phyloP scores from a whole-genome alignment of 805 yeast species.

The Kazachstania kunashirensis region DNA sequence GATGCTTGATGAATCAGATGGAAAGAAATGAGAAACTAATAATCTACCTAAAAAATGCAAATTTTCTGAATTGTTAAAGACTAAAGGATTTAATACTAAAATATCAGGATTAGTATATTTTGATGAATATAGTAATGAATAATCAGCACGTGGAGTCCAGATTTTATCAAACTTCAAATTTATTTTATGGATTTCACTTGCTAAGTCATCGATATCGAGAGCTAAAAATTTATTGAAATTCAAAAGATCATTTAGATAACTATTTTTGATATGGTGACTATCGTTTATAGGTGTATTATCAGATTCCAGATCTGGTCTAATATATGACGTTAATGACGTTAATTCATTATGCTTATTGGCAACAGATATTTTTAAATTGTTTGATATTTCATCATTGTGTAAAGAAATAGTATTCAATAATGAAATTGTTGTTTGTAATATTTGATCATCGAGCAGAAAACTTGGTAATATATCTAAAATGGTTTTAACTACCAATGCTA shows the following conservation, averaged over 20 bases:
- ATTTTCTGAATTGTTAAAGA: slow-evolving; percentile 56
- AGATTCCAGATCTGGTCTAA: slow-evolving; percentile 6
- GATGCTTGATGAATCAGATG: slow-evolving; percentile 7
- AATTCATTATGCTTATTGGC: slow-evolving; percentile 41
- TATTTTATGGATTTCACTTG: slow-evolving; percentile 55
- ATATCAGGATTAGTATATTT: slow-evolving; percentile 22
- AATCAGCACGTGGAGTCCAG: slow-evolving; percentile 79
- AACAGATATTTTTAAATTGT: slow-evolving; percentile 43
- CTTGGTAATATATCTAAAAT: slow-evolving; percentile 56
- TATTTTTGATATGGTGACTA: not conserved
- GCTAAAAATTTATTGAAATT: slow-evolving; percentile 43
- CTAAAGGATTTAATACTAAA: slow-evolving; percentile 56
- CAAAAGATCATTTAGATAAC: slow-evolving; percentile 14
- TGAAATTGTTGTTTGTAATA: slow-evolving; percentile 48
- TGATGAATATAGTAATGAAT: slow-evolving; percentile 56
- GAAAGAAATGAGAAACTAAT: slow-evolving; percentile 57
- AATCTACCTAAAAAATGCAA: slow-evolving; percentile 73
- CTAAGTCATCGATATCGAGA: slow-evolving; percentile 43
- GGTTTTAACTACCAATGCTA: slow-evolving; percentile 44
- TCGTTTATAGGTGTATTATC: slow-evolving; percentile 1
- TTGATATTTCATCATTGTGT: slow-evolving; percentile 42
- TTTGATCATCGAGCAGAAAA: slow-evolving; percentile 52
- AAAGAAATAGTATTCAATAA: slow-evolving; percentile 40
- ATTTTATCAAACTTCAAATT: slow-evolving; percentile 51
- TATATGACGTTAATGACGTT: slow-evolving; percentile 29